Base-by-base conservation (phyloP, 352 stramenopile genomes). In the Globisporangium recalcitrans region DNA sequence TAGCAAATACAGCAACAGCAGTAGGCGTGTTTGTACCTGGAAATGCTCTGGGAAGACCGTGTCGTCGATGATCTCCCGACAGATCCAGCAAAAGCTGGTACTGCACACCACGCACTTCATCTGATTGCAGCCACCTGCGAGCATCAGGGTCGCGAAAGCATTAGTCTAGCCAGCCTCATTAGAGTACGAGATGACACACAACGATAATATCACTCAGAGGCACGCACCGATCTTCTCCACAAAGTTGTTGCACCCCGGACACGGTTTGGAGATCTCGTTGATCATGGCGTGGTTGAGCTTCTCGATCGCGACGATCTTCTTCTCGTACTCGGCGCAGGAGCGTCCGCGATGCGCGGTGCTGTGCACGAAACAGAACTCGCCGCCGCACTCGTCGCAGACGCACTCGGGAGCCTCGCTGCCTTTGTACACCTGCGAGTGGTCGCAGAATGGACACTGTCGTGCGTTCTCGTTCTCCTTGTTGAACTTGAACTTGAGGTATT, bases 61-160 rank as follows among this genome's bases (percentile, higher is more conserved):
- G 54, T 88, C 85, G 53, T 97, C 90, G 40, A 97, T 85, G 34
- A 91, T 58, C 58, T 78, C 65, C 22, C 80, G 70, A 29, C 91
- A 97, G 27, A 96, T 82, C 88, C 89, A 97, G 68, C 91, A 97
- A 67, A 97, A 97, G 61, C 84, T 83, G 29, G 75, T 88, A 21
- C 65, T 73, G 67, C 89, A 97, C 27, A 83, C 80, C 14, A 82
- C 72, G 56, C 89, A 96, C 62, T 90, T 93, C 71, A 97, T 96
- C 65, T 97, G 88, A 63, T 97, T 97, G 66, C 91, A 97, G 0
- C 89, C 89, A n/a, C 83, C 85, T 77, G 19, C 24, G 13, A 6
- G 13, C 4, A 31, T 44, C 6, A 22, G 5, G 5, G 22, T 7
- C 10, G n/a, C 13, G 1, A 34, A 53, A 53, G 26, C 36, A 1